Evolutionary conservation across 768 basidiomycete genomes (phyloP).

Genomic region (Lentinula boryana): DNA sequence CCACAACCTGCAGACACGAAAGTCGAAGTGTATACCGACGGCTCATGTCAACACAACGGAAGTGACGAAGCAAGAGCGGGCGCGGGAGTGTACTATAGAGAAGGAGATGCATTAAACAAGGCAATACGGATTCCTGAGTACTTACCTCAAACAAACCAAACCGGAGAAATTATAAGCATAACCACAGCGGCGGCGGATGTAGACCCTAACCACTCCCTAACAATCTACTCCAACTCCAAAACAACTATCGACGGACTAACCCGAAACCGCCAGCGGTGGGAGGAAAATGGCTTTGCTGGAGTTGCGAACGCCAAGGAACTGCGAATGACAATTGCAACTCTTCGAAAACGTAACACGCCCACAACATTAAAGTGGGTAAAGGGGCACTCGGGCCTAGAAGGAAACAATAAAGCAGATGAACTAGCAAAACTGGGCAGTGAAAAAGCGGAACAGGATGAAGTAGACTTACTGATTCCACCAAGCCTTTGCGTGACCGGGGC

Average conservation of each 20-base stretch:
- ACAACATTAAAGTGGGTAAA: conserved; percentile 20
- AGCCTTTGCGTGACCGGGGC: conserved; percentile 10
- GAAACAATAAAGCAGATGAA: conserved; percentile 20
- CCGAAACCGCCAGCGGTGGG: background rate
- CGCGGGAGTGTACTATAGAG: background rate
- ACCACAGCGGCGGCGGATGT: background rate
- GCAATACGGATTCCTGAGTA: background rate
- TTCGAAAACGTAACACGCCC: conserved; percentile 9
- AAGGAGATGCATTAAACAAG: background rate
- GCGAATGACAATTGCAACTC: background rate
- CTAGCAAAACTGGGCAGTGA: conserved; percentile 13
- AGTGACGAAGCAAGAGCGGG: background rate
- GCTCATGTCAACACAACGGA: background rate
- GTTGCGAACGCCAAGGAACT: background rate
- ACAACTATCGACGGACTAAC: background rate
- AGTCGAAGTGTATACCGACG: background rate
- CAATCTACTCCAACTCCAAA: background rate
- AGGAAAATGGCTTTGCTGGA: background rate
- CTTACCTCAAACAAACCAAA: background rate
- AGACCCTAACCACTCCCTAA: background rate
- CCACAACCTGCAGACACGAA: no score
- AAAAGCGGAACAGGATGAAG: conserved; percentile 7
- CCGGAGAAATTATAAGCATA: background rate
- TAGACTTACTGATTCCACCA: background rate
- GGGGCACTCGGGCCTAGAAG: conserved; percentile 13